Evolutionary conservation across 805 yeast species (phyloP).

Genomic region (Kazachstania kunashirensis): DNA sequence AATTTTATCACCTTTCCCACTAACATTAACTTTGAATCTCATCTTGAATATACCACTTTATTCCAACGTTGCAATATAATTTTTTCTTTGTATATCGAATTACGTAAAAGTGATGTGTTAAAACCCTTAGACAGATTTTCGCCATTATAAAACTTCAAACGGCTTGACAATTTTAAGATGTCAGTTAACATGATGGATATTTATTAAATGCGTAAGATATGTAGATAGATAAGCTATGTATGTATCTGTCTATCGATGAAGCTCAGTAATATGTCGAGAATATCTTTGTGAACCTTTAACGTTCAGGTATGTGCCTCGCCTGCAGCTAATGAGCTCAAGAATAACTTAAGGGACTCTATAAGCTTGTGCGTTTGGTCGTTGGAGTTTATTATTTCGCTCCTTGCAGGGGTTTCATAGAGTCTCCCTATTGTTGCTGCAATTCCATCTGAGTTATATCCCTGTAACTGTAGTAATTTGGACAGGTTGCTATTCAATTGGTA

Average conservation of each 20-base stretch:
- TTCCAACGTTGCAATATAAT: too few relatives aligned
- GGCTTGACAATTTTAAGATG: too few relatives aligned
- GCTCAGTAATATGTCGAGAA: too few relatives aligned
- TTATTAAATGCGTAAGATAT: too few relatives aligned
- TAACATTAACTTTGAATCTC: slow-evolving; percentile 33
- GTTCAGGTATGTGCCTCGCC: too few relatives aligned
- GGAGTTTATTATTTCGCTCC: neutral
- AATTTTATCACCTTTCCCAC: slow-evolving; percentile 23
- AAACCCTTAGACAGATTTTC: neutral
- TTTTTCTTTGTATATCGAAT: neutral
- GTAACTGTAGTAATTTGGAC: neutral
- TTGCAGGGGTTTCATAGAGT: neutral
- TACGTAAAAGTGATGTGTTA: neutral
- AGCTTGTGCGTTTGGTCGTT: neutral
- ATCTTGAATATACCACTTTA: slow-evolving; percentile 16
- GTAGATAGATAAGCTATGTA: too few relatives aligned
- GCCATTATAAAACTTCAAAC: neutral
- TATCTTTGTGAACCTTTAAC: too few relatives aligned
- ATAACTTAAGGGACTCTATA: neutral
- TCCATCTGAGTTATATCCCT: neutral
- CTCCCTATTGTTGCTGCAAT: neutral
- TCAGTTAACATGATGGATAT: too few relatives aligned
- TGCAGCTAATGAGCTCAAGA: too few relatives aligned
- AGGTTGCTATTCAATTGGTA: neutral
- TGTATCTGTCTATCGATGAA: too few relatives aligned